Base-by-base conservation (phyloP, 257 asterid genomes). In the Prunella vulgaris region DNA sequence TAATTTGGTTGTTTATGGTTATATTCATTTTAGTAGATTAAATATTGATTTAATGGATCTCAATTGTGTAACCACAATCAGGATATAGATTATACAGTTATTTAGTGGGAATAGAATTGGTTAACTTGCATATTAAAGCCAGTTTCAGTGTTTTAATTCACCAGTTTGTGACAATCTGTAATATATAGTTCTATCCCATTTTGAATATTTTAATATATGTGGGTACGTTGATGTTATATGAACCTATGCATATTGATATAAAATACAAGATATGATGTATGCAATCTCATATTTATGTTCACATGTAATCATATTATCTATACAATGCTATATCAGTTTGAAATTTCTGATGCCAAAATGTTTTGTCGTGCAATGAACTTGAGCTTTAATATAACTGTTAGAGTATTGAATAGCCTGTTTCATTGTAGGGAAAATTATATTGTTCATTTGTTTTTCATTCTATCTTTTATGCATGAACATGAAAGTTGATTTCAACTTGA, bases 181-280 rank as follows among this genome's bases (percentile, higher is more conserved):
- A 33, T 58, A 17, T 53, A 73, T 60, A 33, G 64, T 60, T 24
- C 4, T 58, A 49, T 48, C 70, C 51, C 24, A 13, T 38, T 67
- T 28, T 35, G n/a, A 24, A 8, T 14, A 33, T 52, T 3, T 22
- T 28, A 33, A 20, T 52, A 10, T 30, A 5, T 7, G 27, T 51
- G 13, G 27, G 57, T 51, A 51, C 8, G 14, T 21, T 49, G 62
- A 49, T 35, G 54, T 46, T 46, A n/a, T n/a, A 46, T 9, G 53
- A 46, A 15, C 53, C 53, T 46, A 44, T 44, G 5, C 3, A 15
- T 15, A 1, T 46, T 15, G 21, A 46, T n/a, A 15, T n/a, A 21
- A 14, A 46, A n/a, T 8, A 14, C n/a, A n/a, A 21, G 15, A 46
- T 46, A 15, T 46, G 53, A 46, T 46, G 15, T 15, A 5, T 46